Percentiles rank a stretch among this genome's conserved stretches.
These are phyloP conservation scores for Vachellia collinsii DNA, from an alignment of 306 rosid genomes.

Conservation along the genomic window DNA sequence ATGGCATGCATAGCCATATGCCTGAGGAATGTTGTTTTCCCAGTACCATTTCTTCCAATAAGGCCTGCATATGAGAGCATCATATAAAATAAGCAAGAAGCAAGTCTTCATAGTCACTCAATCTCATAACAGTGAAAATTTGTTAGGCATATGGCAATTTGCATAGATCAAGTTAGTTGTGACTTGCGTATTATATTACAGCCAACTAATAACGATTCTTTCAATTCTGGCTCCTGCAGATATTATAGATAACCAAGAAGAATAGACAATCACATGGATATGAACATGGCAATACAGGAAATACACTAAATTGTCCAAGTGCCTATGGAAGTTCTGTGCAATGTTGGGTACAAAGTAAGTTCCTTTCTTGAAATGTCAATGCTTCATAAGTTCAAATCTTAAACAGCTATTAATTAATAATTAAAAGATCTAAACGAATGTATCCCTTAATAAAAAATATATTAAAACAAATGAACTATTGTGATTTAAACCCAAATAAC, in stretches of 20 bases:
- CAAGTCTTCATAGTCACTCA: background rate
- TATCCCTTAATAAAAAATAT: background rate
- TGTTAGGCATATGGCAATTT: background rate
- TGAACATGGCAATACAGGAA: background rate
- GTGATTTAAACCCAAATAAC: background rate
- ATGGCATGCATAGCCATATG: constrained; percentile 99
- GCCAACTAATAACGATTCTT: background rate
- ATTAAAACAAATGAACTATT: background rate
- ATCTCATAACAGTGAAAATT: background rate
- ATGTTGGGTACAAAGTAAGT: background rate
- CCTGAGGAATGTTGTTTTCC: constrained; percentile 96
- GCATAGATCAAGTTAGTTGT: background rate
- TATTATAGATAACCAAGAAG: background rate
- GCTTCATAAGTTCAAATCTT: background rate
- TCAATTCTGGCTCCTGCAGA: background rate
- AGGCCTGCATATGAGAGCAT: constrained; percentile 57
- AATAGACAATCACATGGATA: background rate
- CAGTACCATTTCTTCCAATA: constrained; percentile 97
- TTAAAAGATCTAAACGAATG: background rate
- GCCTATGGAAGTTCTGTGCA: background rate
- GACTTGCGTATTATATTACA: background rate
- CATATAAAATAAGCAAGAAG: background rate
- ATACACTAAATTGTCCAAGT: background rate
- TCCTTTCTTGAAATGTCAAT: background rate
- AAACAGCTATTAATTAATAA: background rate